Evolutionary conservation across 257 asterid species (phyloP), one percentile per base, ranked within the genome.

Genomic region (Rauvolfia tetraphylla): DNA sequence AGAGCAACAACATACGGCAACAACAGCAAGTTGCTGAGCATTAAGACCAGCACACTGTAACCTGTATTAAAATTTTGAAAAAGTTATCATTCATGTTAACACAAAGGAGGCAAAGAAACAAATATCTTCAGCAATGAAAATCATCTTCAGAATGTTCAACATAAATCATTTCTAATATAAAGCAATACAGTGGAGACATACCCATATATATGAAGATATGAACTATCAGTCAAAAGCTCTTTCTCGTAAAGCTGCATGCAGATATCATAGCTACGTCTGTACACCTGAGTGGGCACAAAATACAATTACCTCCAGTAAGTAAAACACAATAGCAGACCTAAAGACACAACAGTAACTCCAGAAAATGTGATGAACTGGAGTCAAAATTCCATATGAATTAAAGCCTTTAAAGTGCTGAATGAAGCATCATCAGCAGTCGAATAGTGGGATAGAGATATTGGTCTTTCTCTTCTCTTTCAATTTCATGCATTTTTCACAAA

Each of bases 1-100:
- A 71, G 49, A 56, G 54, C 48, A 76, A 66, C 0, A 80, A 87
- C 97, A 84, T 81, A 92, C 98, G 56, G 99, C 92, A 83, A 91
- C 92, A 87, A 95, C 78, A 10, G 99, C 98, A 51, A 95, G 91
- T 93, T 95, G 99, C 91, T 87, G 92, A 62, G 98, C 88, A 57
- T 77, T 89, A 80, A 95, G 86, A 25, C 86, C 97, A 76, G 96
- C 89, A 79, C 84, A 92, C 79, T 83, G 96, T 84, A 95, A 71
- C 87, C 97, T 94, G 92, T 81, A 86, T 42, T 70, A 63, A 49
- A 58, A 72, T 77, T 81, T 71, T 41, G 59, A 59, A 51, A 73
- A 80, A 77, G 56, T 76, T 79, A 46, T 72, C 48, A 44, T 61
- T 69, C 54, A 56, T 25, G 41, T 58, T 51, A 73, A 65, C 54